These are phyloP conservation scores for Aspergillus aculeatus DNA, from an alignment of 2,329 filamentous ascomycete species.

Conservation along the genomic window DNA sequence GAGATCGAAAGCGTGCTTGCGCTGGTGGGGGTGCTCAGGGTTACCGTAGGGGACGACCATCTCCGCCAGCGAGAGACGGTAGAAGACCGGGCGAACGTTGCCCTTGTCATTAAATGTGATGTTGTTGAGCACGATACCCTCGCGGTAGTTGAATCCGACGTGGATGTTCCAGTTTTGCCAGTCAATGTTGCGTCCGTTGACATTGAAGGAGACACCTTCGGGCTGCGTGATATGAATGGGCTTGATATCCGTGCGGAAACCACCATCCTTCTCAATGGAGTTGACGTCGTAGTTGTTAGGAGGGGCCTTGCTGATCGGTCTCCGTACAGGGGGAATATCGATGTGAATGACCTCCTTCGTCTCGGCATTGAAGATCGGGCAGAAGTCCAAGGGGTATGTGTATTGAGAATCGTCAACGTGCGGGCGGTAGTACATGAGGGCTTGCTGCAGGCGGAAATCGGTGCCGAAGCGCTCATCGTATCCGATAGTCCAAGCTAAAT, in stretches of 20 bases:
- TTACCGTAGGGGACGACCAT: constrained; percentile 63
- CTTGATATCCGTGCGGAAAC: constrained; percentile 77
- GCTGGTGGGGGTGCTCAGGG: constrained; percentile 50
- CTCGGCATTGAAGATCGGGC: constrained; percentile 82
- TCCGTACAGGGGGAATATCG: constrained; percentile 73
- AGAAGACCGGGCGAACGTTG: constrained; percentile 74
- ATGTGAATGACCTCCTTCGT: constrained; percentile 78
- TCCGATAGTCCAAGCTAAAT: constrained; percentile 81
- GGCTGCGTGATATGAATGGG: constrained; percentile 85
- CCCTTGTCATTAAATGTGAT: constrained; percentile 87
- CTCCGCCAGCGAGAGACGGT: constrained; percentile 82
- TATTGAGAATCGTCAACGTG: constrained; percentile 85
- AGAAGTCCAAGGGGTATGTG: constrained; percentile 88
- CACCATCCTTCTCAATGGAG: constrained; percentile 69
- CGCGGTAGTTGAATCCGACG: constrained; percentile 91
- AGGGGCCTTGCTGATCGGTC: constrained; percentile 69
- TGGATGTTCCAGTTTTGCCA: constrained; percentile 97
- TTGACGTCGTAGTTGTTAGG: constrained; percentile 78
- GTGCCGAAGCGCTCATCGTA: constrained; percentile 88
- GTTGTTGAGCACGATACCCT: constrained; percentile 87
- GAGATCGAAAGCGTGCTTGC: constrained; percentile 50
- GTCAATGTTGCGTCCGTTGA: constrained; percentile 70
- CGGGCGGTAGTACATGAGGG: constrained; percentile 92
- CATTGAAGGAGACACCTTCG: constrained; percentile 80
- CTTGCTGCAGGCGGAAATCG: constrained; percentile 78